Percentiles rank a stretch among this genome's conserved stretches.
Conservation (phyloP, 495 filamentous ascomycete species). For the Neurospora sp. region DNA sequence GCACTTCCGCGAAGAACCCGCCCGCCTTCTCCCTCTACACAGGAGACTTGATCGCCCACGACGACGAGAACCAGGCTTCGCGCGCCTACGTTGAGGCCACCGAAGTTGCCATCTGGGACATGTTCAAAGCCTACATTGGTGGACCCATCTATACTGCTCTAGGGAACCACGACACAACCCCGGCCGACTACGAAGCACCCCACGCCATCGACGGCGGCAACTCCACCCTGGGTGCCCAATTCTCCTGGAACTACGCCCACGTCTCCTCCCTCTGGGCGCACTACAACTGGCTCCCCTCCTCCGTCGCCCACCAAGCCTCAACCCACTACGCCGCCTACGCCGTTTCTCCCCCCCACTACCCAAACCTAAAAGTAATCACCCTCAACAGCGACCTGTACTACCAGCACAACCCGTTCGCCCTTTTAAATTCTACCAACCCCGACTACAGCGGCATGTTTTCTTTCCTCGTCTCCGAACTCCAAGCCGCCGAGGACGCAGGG, state of each 20-base stretch:
- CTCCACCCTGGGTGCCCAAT: constrained; percentile 42
- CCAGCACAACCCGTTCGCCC: constrained; percentile 34
- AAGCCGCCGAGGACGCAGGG: constrained; percentile 39
- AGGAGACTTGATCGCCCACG: constrained; percentile 47
- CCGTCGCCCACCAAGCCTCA: constrained; percentile 31
- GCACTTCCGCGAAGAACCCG: constrained; percentile 32
- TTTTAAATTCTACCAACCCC: constrained; percentile 37
- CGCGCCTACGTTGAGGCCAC: constrained; percentile 40
- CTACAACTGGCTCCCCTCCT: constrained; percentile 38
- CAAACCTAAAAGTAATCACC: constrained; percentile 38
- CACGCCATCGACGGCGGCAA: constrained; percentile 32
- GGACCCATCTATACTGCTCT: constrained; percentile 45
- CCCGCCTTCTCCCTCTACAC: constrained; percentile 46
- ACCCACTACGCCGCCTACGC: constrained; percentile 45
- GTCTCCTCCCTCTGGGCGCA: constrained; percentile 42
- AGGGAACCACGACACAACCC: constrained; percentile 46
- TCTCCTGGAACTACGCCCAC: constrained; percentile 47
- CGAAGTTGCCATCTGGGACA: constrained; percentile 38
- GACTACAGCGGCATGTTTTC: constrained; percentile 41
- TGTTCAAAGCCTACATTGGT: constrained; percentile 46
- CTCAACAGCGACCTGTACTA: constrained; percentile 49
- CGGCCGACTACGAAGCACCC: constrained; percentile 39
- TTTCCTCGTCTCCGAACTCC: constrained; percentile 43
- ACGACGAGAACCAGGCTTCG: constrained; percentile 35
- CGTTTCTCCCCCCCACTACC: constrained; percentile 30